Evolutionary conservation across 352 stramenopile species (phyloP).

Genomic region (Phytophthora podocarpi): DNA sequence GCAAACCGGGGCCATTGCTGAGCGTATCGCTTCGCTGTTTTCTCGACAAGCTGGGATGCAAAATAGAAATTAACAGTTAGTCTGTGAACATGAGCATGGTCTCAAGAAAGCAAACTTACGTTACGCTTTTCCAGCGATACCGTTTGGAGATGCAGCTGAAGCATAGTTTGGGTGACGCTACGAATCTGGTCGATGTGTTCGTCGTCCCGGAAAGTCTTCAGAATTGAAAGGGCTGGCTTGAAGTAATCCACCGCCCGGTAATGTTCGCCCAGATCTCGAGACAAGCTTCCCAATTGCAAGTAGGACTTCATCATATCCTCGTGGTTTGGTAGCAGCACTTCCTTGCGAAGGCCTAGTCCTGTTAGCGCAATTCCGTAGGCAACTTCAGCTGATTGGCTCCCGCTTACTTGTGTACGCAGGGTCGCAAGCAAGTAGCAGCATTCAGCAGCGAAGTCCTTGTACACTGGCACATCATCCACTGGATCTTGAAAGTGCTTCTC

Average conservation of each 20-base stretch:
- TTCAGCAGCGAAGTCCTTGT: slow-evolving; percentile 33
- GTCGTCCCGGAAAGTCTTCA: slow-evolving; percentile 37
- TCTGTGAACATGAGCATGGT: too few species aligned
- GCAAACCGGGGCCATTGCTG: slow-evolving; percentile 27
- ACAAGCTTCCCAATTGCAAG: slow-evolving; percentile 52
- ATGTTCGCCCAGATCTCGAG: slow-evolving; percentile 45
- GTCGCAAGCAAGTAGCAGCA: slow-evolving; percentile 52
- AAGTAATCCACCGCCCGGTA: slow-evolving; percentile 68
- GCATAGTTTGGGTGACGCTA: slow-evolving; percentile 44
- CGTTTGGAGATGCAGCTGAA: slow-evolving; percentile 44
- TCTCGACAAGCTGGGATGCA: slow-evolving; percentile 43
- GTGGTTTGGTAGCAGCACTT: slow-evolving; percentile 32
- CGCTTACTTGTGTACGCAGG: slow-evolving; percentile 19
- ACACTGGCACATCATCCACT: slow-evolving; percentile 18
- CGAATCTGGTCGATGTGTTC: slow-evolving; percentile 37
- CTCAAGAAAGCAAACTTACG: slow-evolving; percentile 27
- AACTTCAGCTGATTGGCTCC: slow-evolving; percentile 29
- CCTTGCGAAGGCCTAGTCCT: slow-evolving; percentile 42
- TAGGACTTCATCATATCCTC: slow-evolving; percentile 45
- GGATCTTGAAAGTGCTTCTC: slow-evolving; percentile 44
- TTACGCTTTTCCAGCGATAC: slow-evolving; percentile 41
- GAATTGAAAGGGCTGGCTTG: slow-evolving; percentile 31
- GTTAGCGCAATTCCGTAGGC: slow-evolving; percentile 51
- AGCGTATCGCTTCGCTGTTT: slow-evolving; percentile 40
- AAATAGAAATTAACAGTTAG: too few species aligned